Evolutionary conservation across 306 rosid species (phyloP).

Genomic region (Ammopiptanthus mongolicus): DNA sequence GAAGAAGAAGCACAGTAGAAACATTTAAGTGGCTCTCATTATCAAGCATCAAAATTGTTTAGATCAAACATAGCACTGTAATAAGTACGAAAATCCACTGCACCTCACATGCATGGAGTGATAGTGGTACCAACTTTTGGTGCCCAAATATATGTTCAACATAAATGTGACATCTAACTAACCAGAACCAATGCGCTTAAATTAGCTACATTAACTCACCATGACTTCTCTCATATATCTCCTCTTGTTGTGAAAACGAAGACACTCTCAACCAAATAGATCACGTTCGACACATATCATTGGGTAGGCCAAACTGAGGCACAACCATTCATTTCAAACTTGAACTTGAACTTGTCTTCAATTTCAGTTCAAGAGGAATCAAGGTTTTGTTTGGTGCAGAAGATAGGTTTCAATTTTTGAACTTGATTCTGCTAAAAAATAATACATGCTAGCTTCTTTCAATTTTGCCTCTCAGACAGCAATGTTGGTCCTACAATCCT

Average conservation of each 20-base stretch:
- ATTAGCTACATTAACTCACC: not conserved
- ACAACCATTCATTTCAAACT: not conserved
- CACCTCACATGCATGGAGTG: slow-evolving; percentile 17
- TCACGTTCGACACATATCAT: not conserved
- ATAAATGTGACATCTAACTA: slow-evolving; percentile 11
- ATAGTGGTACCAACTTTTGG: not conserved
- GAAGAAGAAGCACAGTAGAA: not conserved
- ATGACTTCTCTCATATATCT: not conserved
- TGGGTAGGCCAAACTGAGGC: not conserved
- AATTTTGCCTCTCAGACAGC: not conserved
- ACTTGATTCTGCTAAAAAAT: not conserved
- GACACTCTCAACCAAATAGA: not conserved
- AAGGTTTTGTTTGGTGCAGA: not conserved
- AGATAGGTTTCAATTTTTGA: not conserved
- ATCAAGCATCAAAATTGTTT: not conserved
- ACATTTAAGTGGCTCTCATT: not conserved
- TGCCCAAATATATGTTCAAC: slow-evolving; percentile 5
- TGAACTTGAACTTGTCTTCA: not conserved
- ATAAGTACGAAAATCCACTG: not conserved
- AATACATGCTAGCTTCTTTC: not conserved
- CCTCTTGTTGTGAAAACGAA: not conserved
- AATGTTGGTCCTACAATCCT: not conserved
- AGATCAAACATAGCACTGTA: not conserved
- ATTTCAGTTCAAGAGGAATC: not conserved
- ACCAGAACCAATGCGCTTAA: not conserved